phyloP scores from a whole-genome alignment of 768 basidiomycete species.

The Chiua virens region DNA sequence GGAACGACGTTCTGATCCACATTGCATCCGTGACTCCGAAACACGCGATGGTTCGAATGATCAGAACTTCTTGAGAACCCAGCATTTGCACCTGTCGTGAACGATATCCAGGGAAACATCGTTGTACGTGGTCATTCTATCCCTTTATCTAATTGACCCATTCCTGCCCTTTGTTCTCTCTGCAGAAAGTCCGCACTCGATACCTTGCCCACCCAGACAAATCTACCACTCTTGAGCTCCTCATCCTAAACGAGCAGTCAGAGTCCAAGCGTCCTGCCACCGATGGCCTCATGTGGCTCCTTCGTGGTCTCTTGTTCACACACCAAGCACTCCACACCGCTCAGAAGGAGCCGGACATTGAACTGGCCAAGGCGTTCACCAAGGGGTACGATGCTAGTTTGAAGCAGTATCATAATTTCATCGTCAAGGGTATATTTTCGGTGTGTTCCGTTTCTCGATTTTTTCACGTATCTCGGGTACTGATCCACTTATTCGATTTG shows the following conservation, averaged over 20 bases:
- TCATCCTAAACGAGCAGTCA: slow-evolving; percentile 79
- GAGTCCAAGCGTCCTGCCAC: slow-evolving; percentile 90
- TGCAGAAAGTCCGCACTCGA: slow-evolving; percentile 86
- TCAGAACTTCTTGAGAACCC: slow-evolving; percentile 27
- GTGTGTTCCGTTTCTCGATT: slow-evolving; percentile 23
- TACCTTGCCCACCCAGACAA: slow-evolving; percentile 63
- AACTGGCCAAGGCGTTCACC: slow-evolving; percentile 71
- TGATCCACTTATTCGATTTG: no score
- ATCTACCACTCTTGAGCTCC: slow-evolving; percentile 78
- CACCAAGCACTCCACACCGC: slow-evolving; percentile 72
- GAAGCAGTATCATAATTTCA: slow-evolving; percentile 81
- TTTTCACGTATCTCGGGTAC: no score
- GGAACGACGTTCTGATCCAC: no score
- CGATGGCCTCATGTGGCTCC: slow-evolving; percentile 91
- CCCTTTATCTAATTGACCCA: neutral
- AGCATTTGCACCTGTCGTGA: slow-evolving; percentile 81
- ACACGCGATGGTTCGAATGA: neutral
- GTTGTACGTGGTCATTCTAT: slow-evolving; percentile 47
- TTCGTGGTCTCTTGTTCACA: slow-evolving; percentile 90
- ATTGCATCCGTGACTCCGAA: no score
- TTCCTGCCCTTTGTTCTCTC: neutral
- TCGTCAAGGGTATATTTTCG: slow-evolving; percentile 58
- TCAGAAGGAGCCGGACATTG: slow-evolving; percentile 55
- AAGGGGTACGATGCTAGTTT: slow-evolving; percentile 81
- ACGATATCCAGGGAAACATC: slow-evolving; percentile 91